Evolutionary conservation across 2,329 filamentous ascomycete genomes (phyloP).

Genomic region (Trichothecium sympodiale): DNA sequence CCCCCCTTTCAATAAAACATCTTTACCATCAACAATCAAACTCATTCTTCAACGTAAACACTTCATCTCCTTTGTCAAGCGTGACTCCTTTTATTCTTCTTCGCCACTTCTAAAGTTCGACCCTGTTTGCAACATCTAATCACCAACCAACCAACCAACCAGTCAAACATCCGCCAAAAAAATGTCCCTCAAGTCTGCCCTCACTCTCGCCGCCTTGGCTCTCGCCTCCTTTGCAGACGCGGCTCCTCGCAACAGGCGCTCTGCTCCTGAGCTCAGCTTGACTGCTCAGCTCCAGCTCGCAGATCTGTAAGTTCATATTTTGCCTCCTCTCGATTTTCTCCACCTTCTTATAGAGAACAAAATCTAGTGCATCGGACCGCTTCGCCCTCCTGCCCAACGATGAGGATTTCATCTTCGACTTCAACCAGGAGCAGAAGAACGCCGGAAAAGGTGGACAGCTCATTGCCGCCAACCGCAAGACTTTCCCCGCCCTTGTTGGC

Average conservation of each 20-base stretch:
- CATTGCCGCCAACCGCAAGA: constrained; percentile 41
- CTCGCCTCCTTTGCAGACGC: too few species aligned
- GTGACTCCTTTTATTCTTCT: too few species aligned
- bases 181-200: background rate
- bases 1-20: too few species aligned
- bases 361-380: constrained; percentile 27
- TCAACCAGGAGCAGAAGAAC: constrained; percentile 17
- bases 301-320: constrained; percentile 27
- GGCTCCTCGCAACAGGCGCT: too few species aligned
- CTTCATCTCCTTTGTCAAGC: too few species aligned
- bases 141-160: too few species aligned
- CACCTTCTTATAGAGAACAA: background rate
- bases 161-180: too few species aligned
- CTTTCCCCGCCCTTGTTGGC: constrained; percentile 44
- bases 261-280: too few species aligned
- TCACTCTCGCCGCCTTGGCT: background rate
- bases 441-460: constrained; percentile 31
- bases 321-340: background rate
- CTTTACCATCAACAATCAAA: too few species aligned
- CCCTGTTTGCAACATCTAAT: too few species aligned
- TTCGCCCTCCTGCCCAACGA: constrained; percentile 30
- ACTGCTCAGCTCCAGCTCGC: constrained; percentile 27
- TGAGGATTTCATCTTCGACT: constrained; percentile 37
- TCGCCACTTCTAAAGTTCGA: too few species aligned
- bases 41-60: too few species aligned